Evolutionary conservation across 768 basidiomycete species (phyloP).

Genomic region (Artomyces pyxidatus): DNA sequence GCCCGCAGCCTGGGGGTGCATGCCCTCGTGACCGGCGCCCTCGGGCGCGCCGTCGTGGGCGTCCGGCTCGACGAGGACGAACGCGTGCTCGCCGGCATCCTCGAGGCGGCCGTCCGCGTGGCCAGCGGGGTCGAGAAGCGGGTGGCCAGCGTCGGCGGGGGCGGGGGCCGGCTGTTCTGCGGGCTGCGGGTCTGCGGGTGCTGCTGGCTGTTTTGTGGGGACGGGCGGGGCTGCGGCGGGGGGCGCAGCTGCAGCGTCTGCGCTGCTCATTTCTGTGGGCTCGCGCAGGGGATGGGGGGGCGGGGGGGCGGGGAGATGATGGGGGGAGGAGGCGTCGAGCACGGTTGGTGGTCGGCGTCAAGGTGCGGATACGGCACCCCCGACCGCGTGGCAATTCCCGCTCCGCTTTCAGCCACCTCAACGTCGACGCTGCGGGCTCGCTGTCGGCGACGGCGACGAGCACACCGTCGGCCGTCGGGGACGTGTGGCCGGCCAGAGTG

Average conservation of each 20-base stretch:
- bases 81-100: slow-evolving; percentile 10
- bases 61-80: slow-evolving; percentile 13
- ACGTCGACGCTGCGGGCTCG: not conserved
- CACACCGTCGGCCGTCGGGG: too few relatives aligned
- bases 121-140: not conserved
- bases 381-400: slow-evolving; percentile 3
- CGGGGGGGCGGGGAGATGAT: slow-evolving; percentile 4
- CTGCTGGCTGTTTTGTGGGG: slow-evolving; percentile 21
- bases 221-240: slow-evolving; percentile 25
- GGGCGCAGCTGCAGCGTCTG: slow-evolving; percentile 27
- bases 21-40: slow-evolving; percentile 11
- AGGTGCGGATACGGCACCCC: slow-evolving; percentile 3
- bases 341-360: slow-evolving; percentile 5
- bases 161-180: slow-evolving; percentile 15
- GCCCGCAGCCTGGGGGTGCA: slow-evolving; percentile 40
- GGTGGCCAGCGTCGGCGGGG: slow-evolving; percentile 18
- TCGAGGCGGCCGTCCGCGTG: slow-evolving; percentile 4
- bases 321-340: slow-evolving; percentile 3
- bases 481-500: too few relatives aligned
- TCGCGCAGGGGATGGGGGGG: slow-evolving; percentile 3
- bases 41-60: slow-evolving; percentile 10
- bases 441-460: not conserved
- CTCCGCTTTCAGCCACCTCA: not conserved
- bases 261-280: slow-evolving; percentile 30
- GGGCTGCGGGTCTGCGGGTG: slow-evolving; percentile 22